Percentiles rank a stretch among this genome's conserved stretches.
Conservation (phyloP, 2,329 filamentous ascomycete species). For the Fusarium austroafricanum region DNA sequence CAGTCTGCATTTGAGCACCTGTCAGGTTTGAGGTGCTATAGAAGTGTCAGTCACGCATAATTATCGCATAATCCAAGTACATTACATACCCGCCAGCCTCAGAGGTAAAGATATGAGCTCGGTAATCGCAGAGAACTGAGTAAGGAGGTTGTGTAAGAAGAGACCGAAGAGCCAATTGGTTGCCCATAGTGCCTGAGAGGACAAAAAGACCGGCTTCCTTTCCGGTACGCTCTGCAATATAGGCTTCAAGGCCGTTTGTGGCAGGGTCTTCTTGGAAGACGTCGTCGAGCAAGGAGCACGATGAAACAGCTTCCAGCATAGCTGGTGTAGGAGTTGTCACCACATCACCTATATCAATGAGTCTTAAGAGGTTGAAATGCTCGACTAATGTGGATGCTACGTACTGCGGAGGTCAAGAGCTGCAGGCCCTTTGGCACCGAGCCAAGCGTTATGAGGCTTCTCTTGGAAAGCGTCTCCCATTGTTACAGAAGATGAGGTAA, state of each 20-base stretch:
- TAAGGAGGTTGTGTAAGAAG: slow-evolving; percentile 85
- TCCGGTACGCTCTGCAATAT: slow-evolving; percentile 77
- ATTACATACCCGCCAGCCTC: slow-evolving; percentile 69
- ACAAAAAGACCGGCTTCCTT: slow-evolving; percentile 85
- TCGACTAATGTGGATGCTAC: slow-evolving; percentile 4
- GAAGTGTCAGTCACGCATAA: background rate
- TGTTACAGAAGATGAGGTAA: slow-evolving; percentile 20
- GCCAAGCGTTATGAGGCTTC: slow-evolving; percentile 49
- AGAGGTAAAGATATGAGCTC: slow-evolving; percentile 79
- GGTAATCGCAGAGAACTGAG: slow-evolving; percentile 80
- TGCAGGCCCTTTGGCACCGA: slow-evolving; percentile 53
- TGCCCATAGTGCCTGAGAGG: slow-evolving; percentile 93
- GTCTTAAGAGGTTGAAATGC: slow-evolving; percentile 31
- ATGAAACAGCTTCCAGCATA: slow-evolving; percentile 84
- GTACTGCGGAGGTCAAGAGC: slow-evolving; percentile 56
- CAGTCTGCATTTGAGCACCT: slow-evolving; percentile 75
- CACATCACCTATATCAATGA: slow-evolving; percentile 55
- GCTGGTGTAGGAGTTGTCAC: slow-evolving; percentile 79
- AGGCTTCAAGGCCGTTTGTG: slow-evolving; percentile 79
- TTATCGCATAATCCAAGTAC: slow-evolving; percentile 24
- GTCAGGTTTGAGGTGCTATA: slow-evolving; percentile 75
- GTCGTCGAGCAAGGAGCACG: slow-evolving; percentile 83
- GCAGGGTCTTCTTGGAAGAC: slow-evolving; percentile 84
- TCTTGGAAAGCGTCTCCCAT: slow-evolving; percentile 35
- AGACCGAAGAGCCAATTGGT: slow-evolving; percentile 84